These are phyloP conservation scores for Staphylotrichum longicolle DNA, from an alignment of 495 filamentous ascomycete genomes.

Conservation along the genomic window DNA sequence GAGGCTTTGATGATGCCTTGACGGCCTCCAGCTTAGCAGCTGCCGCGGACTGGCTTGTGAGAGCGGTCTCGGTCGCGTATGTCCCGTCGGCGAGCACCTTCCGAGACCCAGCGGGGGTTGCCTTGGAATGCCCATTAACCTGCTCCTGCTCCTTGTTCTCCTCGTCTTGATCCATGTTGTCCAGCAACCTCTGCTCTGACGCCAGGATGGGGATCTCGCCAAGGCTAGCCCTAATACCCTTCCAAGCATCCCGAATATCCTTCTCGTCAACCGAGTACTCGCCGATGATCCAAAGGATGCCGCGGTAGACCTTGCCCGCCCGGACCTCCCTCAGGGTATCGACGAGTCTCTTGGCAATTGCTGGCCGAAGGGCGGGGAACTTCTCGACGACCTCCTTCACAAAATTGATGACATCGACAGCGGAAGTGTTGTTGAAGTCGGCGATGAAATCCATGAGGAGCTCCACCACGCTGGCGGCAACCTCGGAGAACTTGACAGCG, in stretches of 20 bases:
- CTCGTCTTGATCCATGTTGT: slow-evolving; percentile 54
- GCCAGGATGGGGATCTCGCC: slow-evolving; percentile 97
- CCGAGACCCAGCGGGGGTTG: slow-evolving; percentile 75
- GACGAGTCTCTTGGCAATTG: slow-evolving; percentile 85
- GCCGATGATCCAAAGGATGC: slow-evolving; percentile 95
- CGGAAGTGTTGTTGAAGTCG: slow-evolving; percentile 95
- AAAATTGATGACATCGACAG: slow-evolving; percentile 96
- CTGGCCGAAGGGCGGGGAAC: slow-evolving; percentile 83
- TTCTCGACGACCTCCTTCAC: slow-evolving; percentile 99
- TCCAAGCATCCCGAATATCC: slow-evolving; percentile 97
- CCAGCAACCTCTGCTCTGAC: slow-evolving; percentile 88
- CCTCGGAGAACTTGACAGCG: slow-evolving; percentile 97
- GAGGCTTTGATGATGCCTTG: slow-evolving; percentile 95
- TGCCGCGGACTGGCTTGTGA: slow-evolving; percentile 86
- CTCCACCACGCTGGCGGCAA: slow-evolving; percentile 93
- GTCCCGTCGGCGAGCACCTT: slow-evolving; percentile 95
- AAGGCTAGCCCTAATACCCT: slow-evolving; percentile 86
- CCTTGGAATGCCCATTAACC: slow-evolving; percentile 76
- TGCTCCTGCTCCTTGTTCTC: slow-evolving; percentile 64
- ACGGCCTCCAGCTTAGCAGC: slow-evolving; percentile 93
- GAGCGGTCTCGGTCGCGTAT: slow-evolving; percentile 93
- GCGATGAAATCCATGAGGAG: slow-evolving; percentile 99
- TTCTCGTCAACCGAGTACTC: slow-evolving; percentile 93
- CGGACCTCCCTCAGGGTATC: slow-evolving; percentile 90
- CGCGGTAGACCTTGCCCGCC: slow-evolving; percentile 95